Percentiles rank a stretch among this genome's conserved stretches.
These are phyloP conservation scores for Alternaria hordeiaustralica DNA, from an alignment of 2,329 filamentous ascomycete genomes.

Conservation along the genomic window DNA sequence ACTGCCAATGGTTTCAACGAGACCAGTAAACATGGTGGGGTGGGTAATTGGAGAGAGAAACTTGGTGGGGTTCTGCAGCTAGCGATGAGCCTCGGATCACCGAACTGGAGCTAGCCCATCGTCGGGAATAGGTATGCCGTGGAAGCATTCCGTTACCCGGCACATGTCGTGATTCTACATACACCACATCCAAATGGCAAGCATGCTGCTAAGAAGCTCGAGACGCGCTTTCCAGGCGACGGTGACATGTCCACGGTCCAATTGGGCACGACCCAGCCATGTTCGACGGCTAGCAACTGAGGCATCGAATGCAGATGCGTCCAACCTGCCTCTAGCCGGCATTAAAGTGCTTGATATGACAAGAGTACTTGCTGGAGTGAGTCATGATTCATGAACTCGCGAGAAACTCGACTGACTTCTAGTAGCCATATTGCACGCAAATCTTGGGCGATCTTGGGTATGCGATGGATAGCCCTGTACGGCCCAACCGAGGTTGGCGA, in stretches of 20 bases:
- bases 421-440: constrained; percentile 93
- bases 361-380: constrained; percentile 88
- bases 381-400: constrained; percentile 40
- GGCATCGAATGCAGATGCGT: constrained; percentile 47
- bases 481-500: constrained; percentile 44
- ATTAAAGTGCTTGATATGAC: constrained; percentile 96
- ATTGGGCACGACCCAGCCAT: constrained; percentile 13
- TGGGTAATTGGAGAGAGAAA: constrained; percentile 1
- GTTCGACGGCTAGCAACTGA: constrained; percentile 53
- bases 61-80: constrained; percentile 31
- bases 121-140: constrained; percentile 17
- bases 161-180: background rate
- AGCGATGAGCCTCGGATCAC: constrained; percentile 25
- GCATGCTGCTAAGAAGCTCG: constrained; percentile 20
- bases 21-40: constrained; percentile 84
- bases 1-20: constrained; percentile 76
- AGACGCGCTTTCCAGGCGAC: constrained; percentile 15
- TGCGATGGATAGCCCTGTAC: constrained; percentile 45
- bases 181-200: constrained; percentile 18
- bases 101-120: constrained; percentile 11
- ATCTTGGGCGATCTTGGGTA: constrained; percentile 96
- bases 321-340: constrained; percentile 76
- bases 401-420: constrained; percentile 24
- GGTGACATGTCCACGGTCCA: background rate
- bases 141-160: constrained; percentile 6